These are phyloP conservation scores for Canna indica DNA, from an alignment of 176 grass and related monocot genomes.

Conservation along the genomic window DNA sequence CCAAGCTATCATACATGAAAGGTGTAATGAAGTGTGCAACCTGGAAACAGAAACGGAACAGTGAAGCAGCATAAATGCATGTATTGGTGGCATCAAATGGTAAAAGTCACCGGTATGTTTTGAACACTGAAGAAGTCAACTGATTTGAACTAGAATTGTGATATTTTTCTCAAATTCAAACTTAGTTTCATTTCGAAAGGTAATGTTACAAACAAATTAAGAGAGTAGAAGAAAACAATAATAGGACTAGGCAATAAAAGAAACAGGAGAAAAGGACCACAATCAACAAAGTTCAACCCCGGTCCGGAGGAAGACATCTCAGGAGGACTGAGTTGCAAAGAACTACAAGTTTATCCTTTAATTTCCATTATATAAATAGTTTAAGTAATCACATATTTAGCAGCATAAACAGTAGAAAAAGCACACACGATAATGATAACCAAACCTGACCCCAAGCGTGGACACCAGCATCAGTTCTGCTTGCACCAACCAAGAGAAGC, in stretches of 20 bases:
- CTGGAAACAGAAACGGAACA: slow-evolving; percentile 39
- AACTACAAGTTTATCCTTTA: background rate
- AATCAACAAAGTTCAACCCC: too few relatives aligned
- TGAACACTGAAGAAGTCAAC: background rate
- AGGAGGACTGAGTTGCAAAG: too few relatives aligned
- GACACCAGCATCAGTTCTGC: slow-evolving; percentile 93
- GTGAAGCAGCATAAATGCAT: background rate
- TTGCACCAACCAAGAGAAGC: slow-evolving; percentile 70
- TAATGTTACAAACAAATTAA: too few relatives aligned
- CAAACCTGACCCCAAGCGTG: slow-evolving; percentile 96
- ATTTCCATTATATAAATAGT: background rate
- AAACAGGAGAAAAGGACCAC: too few relatives aligned
- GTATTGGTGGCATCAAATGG: background rate
- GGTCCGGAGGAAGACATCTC: too few relatives aligned
- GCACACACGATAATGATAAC: slow-evolving; percentile 19
- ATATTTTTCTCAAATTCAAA: too few relatives aligned
- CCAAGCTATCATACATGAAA: slow-evolving; percentile 58
- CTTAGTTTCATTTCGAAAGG: too few relatives aligned
- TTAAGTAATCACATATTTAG: slow-evolving; percentile 11
- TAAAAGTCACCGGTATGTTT: background rate
- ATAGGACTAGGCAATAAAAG: too few relatives aligned
- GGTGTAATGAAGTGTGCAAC: slow-evolving; percentile 85
- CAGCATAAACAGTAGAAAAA: background rate
- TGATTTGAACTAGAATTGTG: background rate
- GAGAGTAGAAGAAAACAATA: too few relatives aligned